phyloP scores from a whole-genome alignment of 106 monocot genomes.

The Allium sativum region DNA sequence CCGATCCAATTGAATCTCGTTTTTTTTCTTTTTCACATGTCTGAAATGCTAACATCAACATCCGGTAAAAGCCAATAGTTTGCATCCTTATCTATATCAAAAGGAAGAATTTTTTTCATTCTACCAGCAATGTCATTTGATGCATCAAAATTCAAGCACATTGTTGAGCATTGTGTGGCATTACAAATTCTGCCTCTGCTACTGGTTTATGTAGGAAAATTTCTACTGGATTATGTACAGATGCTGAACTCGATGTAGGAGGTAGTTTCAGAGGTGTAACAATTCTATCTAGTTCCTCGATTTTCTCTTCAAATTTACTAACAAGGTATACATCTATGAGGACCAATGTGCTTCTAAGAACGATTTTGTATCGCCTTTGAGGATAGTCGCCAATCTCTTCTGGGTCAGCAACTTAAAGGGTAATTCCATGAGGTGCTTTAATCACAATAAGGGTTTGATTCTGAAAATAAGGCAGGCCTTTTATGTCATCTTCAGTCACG shows the following conservation, averaged over 20 bases:
- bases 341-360: constrained; percentile 84
- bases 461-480: constrained; percentile 84
- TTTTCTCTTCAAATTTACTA: constrained; percentile 88
- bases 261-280: constrained; percentile 33
- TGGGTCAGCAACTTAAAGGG: constrained; percentile 91
- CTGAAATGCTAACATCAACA: constrained; percentile 47
- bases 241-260: constrained; percentile 21
- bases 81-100: constrained; percentile 62
- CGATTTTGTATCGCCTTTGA: constrained; percentile 86
- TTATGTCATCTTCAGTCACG: constrained; percentile 94
- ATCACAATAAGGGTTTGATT: constrained; percentile 89
- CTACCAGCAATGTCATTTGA: constrained; percentile 52
- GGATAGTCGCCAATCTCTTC: constrained; percentile 81
- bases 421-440: constrained; percentile 91
- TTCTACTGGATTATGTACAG: constrained; percentile 13
- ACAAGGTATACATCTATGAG: constrained; percentile 91
- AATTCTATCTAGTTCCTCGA: constrained; percentile 66
- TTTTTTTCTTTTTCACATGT: constrained; percentile 63
- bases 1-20: constrained; percentile 46
- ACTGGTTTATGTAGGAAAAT: constrained; percentile 12
- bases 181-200: constrained; percentile 8
- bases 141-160: constrained; percentile 22
- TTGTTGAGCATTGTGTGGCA: constrained; percentile 11
- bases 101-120: constrained; percentile 79
- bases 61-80: constrained; percentile 68